Base-by-base conservation (phyloP, 2,329 filamentous ascomycete genomes). In the Cytospora leucostoma region DNA sequence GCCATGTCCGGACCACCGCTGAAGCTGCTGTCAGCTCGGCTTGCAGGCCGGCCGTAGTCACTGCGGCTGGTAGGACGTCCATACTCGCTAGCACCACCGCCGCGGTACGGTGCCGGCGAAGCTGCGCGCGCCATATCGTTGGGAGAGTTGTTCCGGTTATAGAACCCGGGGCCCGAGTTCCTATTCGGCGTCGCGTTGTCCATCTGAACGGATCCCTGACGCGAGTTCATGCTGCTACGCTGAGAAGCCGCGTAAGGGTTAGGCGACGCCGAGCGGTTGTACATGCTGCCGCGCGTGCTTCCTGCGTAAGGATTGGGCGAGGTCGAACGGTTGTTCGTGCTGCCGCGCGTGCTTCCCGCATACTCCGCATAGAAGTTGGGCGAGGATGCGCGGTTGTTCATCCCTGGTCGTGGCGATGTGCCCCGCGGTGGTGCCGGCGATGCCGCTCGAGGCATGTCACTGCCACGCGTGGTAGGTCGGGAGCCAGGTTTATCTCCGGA, bases 401-500 rank as follows among this genome's bases (percentile, higher is more conserved):
- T 78, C n/a, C 77, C 79, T 3, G 88, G 88, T 35, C 86, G 81
- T 10, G 90, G 90, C 12, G 85, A 88, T n/a, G 76, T 77, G 67
- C 80, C 82, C 50, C 90, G 84, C 8, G 85, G 80, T 32, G 90
- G 86, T 33, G 85, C 86, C 35, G 92, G 92, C 8, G 91, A 94
- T 7, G 84, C 75, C 1, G 85, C 82, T 33, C 86, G 77, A 21
- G 85, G 83, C 65, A 86, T 78, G 56, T 87, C 84, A 66, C 78
- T 83, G 19, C 82, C 84, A 62, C 88, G 80, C 6, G 86, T 88
- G 13, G 80, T 77, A 3, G 87, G 82, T 13, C 87, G 82, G 32
- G 88, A 78, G 17, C 72, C 73, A 1, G 77, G 74, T 13, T 76
- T 74, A 27, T 72, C 75, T 19, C 59, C 50, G 1, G 71, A 68